phyloP scores from a whole-genome alignment of 768 basidiomycete genomes.

The Rhizopogon roseolus region DNA sequence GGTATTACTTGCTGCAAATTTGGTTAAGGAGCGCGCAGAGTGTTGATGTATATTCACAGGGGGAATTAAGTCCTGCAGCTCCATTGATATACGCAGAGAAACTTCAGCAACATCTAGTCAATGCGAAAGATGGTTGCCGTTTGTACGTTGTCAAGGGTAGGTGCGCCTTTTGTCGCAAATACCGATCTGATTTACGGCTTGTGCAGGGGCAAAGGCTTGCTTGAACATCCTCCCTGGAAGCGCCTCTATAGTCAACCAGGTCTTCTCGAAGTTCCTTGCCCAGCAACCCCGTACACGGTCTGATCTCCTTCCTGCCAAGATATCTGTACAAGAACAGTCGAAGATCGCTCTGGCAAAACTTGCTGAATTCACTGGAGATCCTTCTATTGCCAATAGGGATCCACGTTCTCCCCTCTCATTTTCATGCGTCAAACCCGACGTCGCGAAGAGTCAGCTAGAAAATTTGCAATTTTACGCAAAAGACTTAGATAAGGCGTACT shows the following conservation, averaged over 20 bases:
- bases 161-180: slow-evolving; percentile 3
- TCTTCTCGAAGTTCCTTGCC: slow-evolving; percentile 56
- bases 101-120: slow-evolving; percentile 43
- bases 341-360: slow-evolving; percentile 46
- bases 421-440: slow-evolving; percentile 51
- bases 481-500: slow-evolving; percentile 42
- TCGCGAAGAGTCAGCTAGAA: slow-evolving; percentile 47
- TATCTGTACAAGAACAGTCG: slow-evolving; percentile 45
- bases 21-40: background rate
- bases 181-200: background rate
- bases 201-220: slow-evolving; percentile 48
- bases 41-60: slow-evolving; percentile 33
- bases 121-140: slow-evolving; percentile 42
- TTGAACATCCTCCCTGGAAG: slow-evolving; percentile 51
- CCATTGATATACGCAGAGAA: slow-evolving; percentile 55
- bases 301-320: slow-evolving; percentile 35
- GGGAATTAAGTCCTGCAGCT: slow-evolving; percentile 51
- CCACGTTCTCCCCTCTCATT: slow-evolving; percentile 66
- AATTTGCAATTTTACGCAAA: slow-evolving; percentile 41
- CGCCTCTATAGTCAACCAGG: slow-evolving; percentile 60
- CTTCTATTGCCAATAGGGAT: slow-evolving; percentile 43
- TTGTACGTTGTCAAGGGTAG: slow-evolving; percentile 62
- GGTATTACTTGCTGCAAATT: slow-evolving; percentile 27
- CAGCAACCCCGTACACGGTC: slow-evolving; percentile 48
- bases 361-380: slow-evolving; percentile 44